Evolutionary conservation across 2,329 filamentous ascomycete genomes (phyloP).

Genomic region (Pseudogymnoascus sp.): DNA sequence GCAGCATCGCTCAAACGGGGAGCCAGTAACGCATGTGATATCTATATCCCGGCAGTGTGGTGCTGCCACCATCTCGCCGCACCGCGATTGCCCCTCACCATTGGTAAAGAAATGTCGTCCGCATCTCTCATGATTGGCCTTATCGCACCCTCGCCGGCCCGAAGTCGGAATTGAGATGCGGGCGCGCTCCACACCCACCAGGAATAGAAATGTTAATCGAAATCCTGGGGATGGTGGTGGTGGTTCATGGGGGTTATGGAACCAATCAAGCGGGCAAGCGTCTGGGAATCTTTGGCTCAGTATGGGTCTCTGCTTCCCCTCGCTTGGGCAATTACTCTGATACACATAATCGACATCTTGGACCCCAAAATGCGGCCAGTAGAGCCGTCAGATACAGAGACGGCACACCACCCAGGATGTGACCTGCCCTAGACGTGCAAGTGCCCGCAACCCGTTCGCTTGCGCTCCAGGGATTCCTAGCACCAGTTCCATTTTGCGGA

Average conservation of each 20-base stretch:
- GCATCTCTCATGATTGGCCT: not conserved
- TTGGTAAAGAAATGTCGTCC: not conserved
- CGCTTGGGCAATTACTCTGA: not conserved
- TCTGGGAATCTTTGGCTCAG: not conserved
- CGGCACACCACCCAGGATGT: not conserved
- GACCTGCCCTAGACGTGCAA: constrained; percentile 2
- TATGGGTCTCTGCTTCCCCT: not conserved
- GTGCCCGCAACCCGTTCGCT: not conserved
- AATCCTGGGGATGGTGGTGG: not conserved
- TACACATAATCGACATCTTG: not conserved
- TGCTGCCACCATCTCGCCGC: not conserved
- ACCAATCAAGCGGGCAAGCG: not conserved
- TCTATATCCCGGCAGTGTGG: not conserved
- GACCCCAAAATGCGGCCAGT: not conserved
- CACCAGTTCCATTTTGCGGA: not conserved
- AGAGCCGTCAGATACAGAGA: not conserved
- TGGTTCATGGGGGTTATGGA: not conserved
- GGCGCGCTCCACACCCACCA: not conserved
- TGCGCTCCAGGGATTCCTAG: no score
- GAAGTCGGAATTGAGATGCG: constrained; percentile 1
- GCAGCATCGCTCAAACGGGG: not conserved
- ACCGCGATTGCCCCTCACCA: not conserved
- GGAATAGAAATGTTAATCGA: not conserved
- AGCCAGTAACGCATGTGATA: not conserved
- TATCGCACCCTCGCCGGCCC: not conserved